Percentiles rank a stretch among this genome's conserved stretches.
Conservation (phyloP, 1,284 basidiomycete species). For the Puccinia horiana region DNA sequence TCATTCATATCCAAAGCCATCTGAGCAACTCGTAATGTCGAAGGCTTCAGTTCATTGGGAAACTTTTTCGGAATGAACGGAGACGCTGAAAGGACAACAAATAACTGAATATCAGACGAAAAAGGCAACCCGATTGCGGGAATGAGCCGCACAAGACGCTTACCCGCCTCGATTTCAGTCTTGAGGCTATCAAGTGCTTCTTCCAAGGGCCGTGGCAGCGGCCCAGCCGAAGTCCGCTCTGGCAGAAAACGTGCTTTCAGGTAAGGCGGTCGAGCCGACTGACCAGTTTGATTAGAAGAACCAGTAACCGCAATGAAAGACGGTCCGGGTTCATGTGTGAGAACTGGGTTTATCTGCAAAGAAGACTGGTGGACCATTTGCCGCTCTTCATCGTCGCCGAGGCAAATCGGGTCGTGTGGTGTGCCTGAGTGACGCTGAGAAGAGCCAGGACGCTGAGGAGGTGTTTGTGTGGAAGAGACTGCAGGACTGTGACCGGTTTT, state of each 20-base stretch:
- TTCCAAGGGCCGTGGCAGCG: conserved; percentile 13
- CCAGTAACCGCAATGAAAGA: background rate
- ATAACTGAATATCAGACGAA: background rate
- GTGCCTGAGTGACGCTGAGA: conserved; percentile 23
- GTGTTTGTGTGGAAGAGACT: background rate
- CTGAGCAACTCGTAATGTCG: conserved; percentile 71
- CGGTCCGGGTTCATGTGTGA: background rate
- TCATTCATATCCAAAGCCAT: conserved; percentile 79
- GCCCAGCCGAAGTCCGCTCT: conserved; percentile 17
- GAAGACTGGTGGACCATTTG: background rate
- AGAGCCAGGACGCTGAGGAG: background rate
- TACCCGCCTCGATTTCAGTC: conserved; percentile 44
- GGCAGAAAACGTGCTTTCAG: conserved; percentile 31
- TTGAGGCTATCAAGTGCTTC: conserved; percentile 36
- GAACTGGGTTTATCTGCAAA: background rate
- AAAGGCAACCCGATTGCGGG: background rate
- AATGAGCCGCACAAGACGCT: background rate
- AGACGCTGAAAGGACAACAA: conserved; percentile 15
- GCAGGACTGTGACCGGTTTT: background rate
- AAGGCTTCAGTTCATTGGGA: conserved; percentile 74
- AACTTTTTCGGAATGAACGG: conserved; percentile 66
- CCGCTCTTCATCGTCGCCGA: conserved; percentile 40
- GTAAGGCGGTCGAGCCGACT: conserved; percentile 14
- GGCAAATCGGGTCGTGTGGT: conserved; percentile 33
- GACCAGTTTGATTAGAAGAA: background rate